Percentiles rank a stretch among this genome's conserved stretches.
Evolutionary conservation across 345 rosid species (phyloP).

Genomic region (Gossypium longicalyx): DNA sequence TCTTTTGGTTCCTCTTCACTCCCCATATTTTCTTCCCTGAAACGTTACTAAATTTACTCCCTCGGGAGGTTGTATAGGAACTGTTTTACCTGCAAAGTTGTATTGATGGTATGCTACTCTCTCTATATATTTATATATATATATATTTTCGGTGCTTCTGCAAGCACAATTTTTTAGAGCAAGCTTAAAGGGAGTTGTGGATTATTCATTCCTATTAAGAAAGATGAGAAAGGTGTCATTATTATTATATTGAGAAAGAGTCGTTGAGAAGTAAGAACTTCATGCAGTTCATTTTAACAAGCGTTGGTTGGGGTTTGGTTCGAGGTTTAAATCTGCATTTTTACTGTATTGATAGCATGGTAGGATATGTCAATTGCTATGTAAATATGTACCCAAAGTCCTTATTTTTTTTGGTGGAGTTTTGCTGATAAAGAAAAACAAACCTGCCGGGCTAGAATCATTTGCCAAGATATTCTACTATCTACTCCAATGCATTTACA

Average conservation of each 20-base stretch:
- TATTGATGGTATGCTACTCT: neutral
- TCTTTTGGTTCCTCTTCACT: neutral
- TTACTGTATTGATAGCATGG: neutral
- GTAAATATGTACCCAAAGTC: neutral
- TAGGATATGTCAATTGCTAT: no score
- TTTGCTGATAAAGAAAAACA: neutral
- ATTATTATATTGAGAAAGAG: neutral
- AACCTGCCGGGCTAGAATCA: neutral
- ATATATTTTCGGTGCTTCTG: constrained; percentile 17
- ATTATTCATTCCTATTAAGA: neutral
- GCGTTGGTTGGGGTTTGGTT: constrained; percentile 8
- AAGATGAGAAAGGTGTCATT: constrained; percentile 5
- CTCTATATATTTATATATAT: constrained; percentile 41
- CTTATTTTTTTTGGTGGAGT: neutral
- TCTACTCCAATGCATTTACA: neutral
- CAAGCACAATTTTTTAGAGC: neutral
- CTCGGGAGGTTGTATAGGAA: no score
- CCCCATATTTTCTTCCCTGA: constrained; percentile 5
- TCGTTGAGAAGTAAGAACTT: constrained; percentile 11
- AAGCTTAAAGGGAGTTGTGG: neutral
- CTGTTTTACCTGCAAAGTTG: constrained; percentile 14
- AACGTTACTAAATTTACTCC: neutral
- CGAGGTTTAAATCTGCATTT: neutral
- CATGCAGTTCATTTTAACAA: neutral
- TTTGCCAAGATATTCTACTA: neutral